Evolutionary conservation across 2,329 filamentous ascomycete genomes (phyloP).

Genomic region (Nakataea oryzae): DNA sequence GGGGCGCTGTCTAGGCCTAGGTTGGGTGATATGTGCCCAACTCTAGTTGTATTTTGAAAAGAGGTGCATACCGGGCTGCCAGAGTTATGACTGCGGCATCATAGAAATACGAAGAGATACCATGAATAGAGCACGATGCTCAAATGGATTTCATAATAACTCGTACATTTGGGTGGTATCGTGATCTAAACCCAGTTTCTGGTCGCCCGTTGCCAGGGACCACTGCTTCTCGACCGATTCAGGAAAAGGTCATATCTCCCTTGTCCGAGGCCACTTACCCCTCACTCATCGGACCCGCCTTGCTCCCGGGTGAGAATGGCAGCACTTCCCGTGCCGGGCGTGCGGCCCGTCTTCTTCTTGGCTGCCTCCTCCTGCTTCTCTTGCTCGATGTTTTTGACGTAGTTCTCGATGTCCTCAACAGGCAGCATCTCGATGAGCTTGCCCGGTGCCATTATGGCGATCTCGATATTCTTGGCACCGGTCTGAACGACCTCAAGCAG

Average conservation of each 20-base stretch:
- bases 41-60: background rate
- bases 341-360: conserved; percentile 83
- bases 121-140: background rate
- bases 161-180: conserved; percentile 1
- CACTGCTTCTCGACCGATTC: background rate
- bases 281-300: conserved; percentile 19
- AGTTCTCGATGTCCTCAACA: conserved; percentile 90
- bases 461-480: conserved; percentile 98
- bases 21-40: too few species aligned
- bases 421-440: conserved; percentile 88
- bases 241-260: background rate
- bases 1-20: background rate
- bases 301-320: conserved; percentile 61
- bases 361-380: conserved; percentile 99
- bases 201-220: background rate
- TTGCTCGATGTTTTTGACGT: conserved; percentile 97
- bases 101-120: background rate
- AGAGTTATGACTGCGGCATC: background rate
- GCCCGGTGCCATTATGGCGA: conserved; percentile 92
- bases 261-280: background rate
- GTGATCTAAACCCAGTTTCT: conserved; percentile 1
- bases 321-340: conserved; percentile 58
- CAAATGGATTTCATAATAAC: background rate
- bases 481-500: conserved; percentile 97
- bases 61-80: background rate